phyloP scores from a whole-genome alignment of 331 rosid species.

The Spiraea crenata region DNA sequence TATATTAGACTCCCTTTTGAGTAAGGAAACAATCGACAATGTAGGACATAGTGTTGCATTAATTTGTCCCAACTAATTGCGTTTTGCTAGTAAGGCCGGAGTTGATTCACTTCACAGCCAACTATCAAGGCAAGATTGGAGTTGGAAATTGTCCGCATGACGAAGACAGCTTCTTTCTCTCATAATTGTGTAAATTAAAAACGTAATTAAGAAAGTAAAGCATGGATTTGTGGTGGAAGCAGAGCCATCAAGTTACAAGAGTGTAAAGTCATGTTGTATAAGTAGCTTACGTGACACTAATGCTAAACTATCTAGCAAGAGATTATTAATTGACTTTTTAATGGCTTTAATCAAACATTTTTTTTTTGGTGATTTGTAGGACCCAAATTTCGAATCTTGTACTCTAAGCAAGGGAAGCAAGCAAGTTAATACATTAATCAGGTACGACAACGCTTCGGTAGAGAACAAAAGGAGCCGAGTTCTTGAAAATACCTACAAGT shows the following conservation, averaged over 20 bases:
- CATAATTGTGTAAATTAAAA: background rate
- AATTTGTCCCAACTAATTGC: background rate
- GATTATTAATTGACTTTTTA: no score
- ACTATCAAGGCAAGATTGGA: conserved; percentile 47
- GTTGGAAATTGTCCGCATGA: background rate
- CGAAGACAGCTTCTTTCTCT: background rate
- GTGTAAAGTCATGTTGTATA: no score
- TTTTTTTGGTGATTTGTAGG: no score
- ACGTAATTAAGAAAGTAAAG: background rate
- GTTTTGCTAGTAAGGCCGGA: background rate
- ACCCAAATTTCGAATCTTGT: no score
- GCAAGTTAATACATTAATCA: background rate
- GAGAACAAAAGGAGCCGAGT: background rate
- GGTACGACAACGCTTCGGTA: background rate
- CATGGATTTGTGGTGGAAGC: background rate
- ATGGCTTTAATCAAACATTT: no score
- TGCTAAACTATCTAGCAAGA: no score
- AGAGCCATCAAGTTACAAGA: background rate
- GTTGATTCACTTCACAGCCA: conserved; percentile 16
- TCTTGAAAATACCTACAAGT: background rate
- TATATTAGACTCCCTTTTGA: no score
- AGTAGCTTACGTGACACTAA: no score
- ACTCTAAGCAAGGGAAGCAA: background rate
- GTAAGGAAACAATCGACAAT: background rate
- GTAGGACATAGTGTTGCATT: background rate